A percentile compares a stretch with the other conserved stretches of the same genome.
phyloP scores from a whole-genome alignment of 345 rosid species.

The Geranium brycei region DNA sequence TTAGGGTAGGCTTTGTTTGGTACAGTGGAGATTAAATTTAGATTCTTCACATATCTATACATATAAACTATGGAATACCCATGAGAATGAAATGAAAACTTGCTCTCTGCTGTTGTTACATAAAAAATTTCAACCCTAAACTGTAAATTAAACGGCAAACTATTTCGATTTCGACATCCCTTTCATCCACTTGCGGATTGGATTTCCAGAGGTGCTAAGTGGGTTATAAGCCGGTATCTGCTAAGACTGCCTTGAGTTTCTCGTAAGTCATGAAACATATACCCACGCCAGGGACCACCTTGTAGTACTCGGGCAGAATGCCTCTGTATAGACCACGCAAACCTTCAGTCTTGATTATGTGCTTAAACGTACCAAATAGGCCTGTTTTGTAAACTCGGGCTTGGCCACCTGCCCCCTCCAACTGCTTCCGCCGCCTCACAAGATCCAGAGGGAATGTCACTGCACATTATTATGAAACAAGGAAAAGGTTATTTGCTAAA shows the following conservation, averaged over 20 bases:
- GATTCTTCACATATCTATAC: background rate
- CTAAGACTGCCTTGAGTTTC: constrained; percentile 54
- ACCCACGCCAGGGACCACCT: constrained; percentile 91
- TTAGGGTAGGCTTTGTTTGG: background rate
- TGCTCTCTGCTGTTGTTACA: background rate
- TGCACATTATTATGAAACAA: constrained; percentile 18
- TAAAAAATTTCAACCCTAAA: background rate
- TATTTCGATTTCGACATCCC: background rate
- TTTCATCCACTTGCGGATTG: background rate
- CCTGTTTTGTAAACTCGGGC: constrained; percentile 63
- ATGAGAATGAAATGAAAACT: background rate
- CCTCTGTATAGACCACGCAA: constrained; percentile 71
- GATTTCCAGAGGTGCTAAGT: background rate
- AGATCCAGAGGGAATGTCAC: constrained; percentile 88
- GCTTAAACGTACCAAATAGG: constrained; percentile 53
- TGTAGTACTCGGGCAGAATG: constrained; percentile 80
- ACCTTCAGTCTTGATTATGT: constrained; percentile 57
- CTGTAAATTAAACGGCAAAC: background rate
- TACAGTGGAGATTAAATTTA: background rate
- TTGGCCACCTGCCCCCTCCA: constrained; percentile 78
- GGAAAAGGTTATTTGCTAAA: background rate
- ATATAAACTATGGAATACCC: background rate
- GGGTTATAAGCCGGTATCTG: constrained; percentile 12
- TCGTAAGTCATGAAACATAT: constrained; percentile 95
- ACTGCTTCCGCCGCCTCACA: constrained; percentile 85